Percentiles rank a stretch among this genome's conserved stretches.
Evolutionary conservation across 2,329 filamentous ascomycete species (phyloP).

Genomic region (Alternaria postmessia): DNA sequence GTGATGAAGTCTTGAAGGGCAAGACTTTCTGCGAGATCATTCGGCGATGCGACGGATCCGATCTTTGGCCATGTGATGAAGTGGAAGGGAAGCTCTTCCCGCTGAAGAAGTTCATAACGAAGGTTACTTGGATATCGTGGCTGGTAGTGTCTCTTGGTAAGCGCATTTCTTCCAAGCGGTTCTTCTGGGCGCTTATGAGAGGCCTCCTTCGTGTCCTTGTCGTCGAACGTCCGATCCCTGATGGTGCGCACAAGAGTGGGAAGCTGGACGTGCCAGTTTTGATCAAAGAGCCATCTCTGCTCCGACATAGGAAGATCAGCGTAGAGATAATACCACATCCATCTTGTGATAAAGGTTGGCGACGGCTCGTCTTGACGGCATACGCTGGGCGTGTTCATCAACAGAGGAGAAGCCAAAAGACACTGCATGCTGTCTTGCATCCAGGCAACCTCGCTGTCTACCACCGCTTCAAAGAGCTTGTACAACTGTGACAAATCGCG

Average conservation of each 20-base stretch:
- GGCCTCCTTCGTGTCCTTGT: not conserved
- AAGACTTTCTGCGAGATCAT: not conserved
- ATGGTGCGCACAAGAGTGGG: not conserved
- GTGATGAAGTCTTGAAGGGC: not conserved
- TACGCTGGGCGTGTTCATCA: not conserved
- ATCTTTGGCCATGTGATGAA: not conserved
- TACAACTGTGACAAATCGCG: not conserved
- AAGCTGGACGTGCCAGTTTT: not conserved
- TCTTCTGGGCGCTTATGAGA: not conserved
- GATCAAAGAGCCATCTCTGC: not conserved
- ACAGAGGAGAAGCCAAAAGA: not conserved
- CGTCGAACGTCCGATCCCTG: not conserved
- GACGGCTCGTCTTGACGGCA: not conserved
- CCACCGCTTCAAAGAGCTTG: not conserved
- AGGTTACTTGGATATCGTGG: not conserved
- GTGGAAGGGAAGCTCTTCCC: not conserved
- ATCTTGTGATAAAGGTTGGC: not conserved
- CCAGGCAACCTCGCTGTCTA: constrained; percentile 1
- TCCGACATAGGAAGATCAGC: not conserved
- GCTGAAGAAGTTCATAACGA: not conserved
- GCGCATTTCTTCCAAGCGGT: not conserved
- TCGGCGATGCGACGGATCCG: not conserved
- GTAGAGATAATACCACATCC: not conserved
- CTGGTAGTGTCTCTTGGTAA: not conserved
- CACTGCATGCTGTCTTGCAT: not conserved